Base-by-base conservation (phyloP, 495 filamentous ascomycete genomes). In the Sabuloglossum arenarium region DNA sequence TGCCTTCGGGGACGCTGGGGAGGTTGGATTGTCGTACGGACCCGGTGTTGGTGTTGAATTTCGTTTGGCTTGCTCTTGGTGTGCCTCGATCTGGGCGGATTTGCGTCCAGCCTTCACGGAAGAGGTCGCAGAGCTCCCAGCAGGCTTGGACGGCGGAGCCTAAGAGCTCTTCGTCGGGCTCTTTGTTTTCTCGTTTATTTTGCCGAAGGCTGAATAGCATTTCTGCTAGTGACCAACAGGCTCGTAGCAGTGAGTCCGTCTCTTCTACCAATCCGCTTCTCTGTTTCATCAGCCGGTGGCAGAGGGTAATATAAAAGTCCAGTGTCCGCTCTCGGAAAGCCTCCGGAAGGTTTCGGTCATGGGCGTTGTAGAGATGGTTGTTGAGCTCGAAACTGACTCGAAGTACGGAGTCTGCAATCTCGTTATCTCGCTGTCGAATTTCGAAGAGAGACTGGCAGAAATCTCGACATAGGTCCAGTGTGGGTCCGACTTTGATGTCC, bases 111-210 rank as follows among this genome's bases (percentile, higher is more conserved):
- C 88, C 88, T 71, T 91, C 85, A 32, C 88, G 76, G 70, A 94
- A 95, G 50, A 95, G 80, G 69, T 95, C 88, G 65, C 86, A 93
- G 27, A 95, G 78, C 61, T 94, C 88, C 88, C 88, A 95, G 67
- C 88, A 95, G 6, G 88, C 84, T 63, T 94, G 88, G 2, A 95
- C 82, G 0, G 88, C 86, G 2, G 85, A 89, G 16, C 85, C 81
- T 6, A 94, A 73, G 6, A 94, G 71, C 61, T 91, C 87, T 63
- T 89, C 85, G 62, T 93, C 86, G 0, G 85, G 71, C 0, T 69
- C 65, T 61, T 81, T 87, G 39, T 79, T 79, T 60, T 90, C 84
- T 31, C 79, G 70, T 59, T 77, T 83, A 66, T 80, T 90, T 62
- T 95, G 88, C 3, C 88, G 84, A 21, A 95, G 74, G 65, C 84